Evolutionary conservation across 2,329 filamentous ascomycete species (phyloP), one percentile per base, ranked within the genome.

Genomic region (Hysterium pulicare): DNA sequence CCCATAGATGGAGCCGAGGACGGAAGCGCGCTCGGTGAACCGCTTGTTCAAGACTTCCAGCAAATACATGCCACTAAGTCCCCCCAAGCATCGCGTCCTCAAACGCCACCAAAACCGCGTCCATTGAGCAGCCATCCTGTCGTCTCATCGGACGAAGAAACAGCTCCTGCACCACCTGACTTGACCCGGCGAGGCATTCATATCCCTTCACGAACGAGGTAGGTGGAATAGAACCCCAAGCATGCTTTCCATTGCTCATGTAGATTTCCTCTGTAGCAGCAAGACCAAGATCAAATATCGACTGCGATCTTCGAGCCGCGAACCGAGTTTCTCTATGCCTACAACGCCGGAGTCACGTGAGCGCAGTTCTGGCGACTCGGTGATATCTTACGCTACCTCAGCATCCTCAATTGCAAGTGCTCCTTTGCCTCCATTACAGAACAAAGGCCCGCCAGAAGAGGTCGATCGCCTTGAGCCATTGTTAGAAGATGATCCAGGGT

Each of bases 401-500:
- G 47, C 59, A 8, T 63, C 61, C 2, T 67, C 65, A 5, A 48
- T 63, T 30, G 44, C 52, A 32, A 61, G 54, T 16, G 62, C 62
- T 4, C 48, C 68, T 5, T 51, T 67, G 15, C 61, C 66, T 5
- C 64, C 73, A 2, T 48, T 76, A n/a, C 73, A 76, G 47, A 65
- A 63, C 16, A 72, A 70, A 38, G 64, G 63, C 2, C 55, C 44
- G 1, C 41, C 60, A 2, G 70, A 74, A 20, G 71, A 72, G 16
- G 50, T 56, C 11, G 70, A 73, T 37, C 60, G 62, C 10, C 60
- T 76, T 15, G 70, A 73, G 41, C 73, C 74, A 7, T 55, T 76
- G 4, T 53, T 75, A 3, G 75, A 78, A 57, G 68, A 79, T 41
- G 76, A 79, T 44, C 75, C 76, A 9, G 62, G 64, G 31, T 77